These are phyloP conservation scores for Orbilia javanica DNA, from an alignment of 2,329 filamentous ascomycete species.

Conservation along the genomic window DNA sequence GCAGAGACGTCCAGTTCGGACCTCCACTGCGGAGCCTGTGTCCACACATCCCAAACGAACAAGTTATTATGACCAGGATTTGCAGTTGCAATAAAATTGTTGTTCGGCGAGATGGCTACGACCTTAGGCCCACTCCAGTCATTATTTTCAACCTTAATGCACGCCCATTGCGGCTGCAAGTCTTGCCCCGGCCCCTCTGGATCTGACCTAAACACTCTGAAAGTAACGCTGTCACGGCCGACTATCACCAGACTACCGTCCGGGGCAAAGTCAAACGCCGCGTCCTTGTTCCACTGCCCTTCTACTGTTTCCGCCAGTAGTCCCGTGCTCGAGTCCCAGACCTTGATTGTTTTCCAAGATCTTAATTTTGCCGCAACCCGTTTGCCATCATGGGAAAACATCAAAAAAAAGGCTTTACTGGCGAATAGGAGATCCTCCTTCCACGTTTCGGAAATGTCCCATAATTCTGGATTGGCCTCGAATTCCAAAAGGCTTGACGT, in stretches of 20 bases:
- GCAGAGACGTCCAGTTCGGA: not conserved
- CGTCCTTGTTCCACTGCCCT: not conserved
- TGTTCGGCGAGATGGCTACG: not conserved
- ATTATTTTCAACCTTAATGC: not conserved
- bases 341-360: not conserved
- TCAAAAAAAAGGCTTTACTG: not conserved
- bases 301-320: not conserved
- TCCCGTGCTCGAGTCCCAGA: slow-evolving; percentile 1
- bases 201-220: not conserved
- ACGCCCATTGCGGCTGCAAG: no score
- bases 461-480: not conserved
- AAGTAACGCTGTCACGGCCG: not conserved
- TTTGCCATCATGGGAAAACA: not conserved
- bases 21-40: not conserved
- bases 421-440: not conserved
- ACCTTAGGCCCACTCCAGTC: not conserved
- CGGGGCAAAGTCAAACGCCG: not conserved
- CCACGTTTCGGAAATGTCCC: not conserved
- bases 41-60: not conserved
- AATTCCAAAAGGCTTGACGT: not conserved
- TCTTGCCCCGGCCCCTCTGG: not conserved
- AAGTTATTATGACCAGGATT: not conserved
- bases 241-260: not conserved
- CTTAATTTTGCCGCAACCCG: not conserved
- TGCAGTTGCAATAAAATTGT: not conserved